These are phyloP conservation scores for Colletotrichum eremochloae DNA, from an alignment of 2,329 filamentous ascomycete genomes.

Conservation along the genomic window DNA sequence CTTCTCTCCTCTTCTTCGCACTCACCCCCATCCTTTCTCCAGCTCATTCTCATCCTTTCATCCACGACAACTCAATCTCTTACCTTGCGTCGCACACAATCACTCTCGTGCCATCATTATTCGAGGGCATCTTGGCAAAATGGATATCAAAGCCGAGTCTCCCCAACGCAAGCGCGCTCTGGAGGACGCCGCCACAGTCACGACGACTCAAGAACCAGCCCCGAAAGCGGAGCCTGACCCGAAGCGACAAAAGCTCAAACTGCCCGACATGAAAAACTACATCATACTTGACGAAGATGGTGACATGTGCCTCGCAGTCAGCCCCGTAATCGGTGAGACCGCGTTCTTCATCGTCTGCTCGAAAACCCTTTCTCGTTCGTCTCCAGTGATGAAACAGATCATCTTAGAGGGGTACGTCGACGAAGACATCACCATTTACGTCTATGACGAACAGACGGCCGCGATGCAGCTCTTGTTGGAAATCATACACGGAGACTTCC, in stretches of 20 bases:
- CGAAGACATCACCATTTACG: no score
- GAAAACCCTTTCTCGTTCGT: background rate
- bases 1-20: no score
- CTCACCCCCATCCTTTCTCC: background rate
- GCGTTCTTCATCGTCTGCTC: no score
- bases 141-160: background rate
- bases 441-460: background rate
- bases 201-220: background rate
- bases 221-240: background rate
- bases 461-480: background rate
- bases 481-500: background rate
- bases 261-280: background rate
- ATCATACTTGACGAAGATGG: background rate
- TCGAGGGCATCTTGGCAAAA: background rate
- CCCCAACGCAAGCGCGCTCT: background rate
- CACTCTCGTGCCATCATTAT: background rate
- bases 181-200: no score
- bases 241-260: background rate
- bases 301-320: background rate
- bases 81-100: background rate
- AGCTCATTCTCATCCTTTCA: no score
- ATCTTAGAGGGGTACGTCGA: no score
- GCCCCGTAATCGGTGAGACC: no score
- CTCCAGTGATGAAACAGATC: background rate
- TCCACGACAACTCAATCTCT: no score